These are phyloP conservation scores for Suillus fuscotomentosus DNA, from an alignment of 768 basidiomycete species.

Conservation along the genomic window DNA sequence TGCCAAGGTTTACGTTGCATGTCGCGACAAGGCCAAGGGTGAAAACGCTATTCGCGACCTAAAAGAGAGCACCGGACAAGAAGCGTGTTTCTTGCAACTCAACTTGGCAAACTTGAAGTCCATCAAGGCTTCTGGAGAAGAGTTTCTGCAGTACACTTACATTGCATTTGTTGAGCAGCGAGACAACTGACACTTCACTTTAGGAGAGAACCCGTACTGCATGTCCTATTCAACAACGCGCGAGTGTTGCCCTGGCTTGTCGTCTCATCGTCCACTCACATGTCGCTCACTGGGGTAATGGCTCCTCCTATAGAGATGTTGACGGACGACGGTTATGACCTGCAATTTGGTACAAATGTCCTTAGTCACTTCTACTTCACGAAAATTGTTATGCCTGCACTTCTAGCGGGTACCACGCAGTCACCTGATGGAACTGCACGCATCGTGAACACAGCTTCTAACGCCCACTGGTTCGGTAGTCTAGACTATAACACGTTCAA, in stretches of 20 bases:
- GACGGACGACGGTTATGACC: conserved; percentile 25
- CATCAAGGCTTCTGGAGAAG: conserved; percentile 39
- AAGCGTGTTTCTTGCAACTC: conserved; percentile 42
- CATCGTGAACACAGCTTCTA: conserved; percentile 35
- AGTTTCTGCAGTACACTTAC: conserved; percentile 33
- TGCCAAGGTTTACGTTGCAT: conserved; percentile 52
- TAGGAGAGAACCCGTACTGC: conserved; percentile 26
- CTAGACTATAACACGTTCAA: conserved; percentile 27
- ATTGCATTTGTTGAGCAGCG: neutral
- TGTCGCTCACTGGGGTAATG: conserved; percentile 25
- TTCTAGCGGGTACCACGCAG: conserved; percentile 28
- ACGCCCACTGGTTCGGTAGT: conserved; percentile 17
- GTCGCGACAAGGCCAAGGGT: conserved; percentile 37
- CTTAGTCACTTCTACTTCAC: conserved; percentile 8
- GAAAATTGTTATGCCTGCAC: conserved; percentile 31
- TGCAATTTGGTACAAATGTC: conserved; percentile 24
- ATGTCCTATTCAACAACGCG: conserved; percentile 33
- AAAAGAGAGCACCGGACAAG: conserved; percentile 39
- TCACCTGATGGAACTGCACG: conserved; percentile 33
- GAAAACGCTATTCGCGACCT: conserved; percentile 38
- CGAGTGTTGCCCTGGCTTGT: conserved; percentile 12
- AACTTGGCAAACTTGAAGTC: conserved; percentile 44
- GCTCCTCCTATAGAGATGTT: conserved; percentile 25
- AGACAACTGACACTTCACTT: neutral
- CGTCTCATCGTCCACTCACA: neutral